These are phyloP conservation scores for Rhizopus arrhizus DNA, from an alignment of 371 early-diverging fungal species.

Conservation along the genomic window DNA sequence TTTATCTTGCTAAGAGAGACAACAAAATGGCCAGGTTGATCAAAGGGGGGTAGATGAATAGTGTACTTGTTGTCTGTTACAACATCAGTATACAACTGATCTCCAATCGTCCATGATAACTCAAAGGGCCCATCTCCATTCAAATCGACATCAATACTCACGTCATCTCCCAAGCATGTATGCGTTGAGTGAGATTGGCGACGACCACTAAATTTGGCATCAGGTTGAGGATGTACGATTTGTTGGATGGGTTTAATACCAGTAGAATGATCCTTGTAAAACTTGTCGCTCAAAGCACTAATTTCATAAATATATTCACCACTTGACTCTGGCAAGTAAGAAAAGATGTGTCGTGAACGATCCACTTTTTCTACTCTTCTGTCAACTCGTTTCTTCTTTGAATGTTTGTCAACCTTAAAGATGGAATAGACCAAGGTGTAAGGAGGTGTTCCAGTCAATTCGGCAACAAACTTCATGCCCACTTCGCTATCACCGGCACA, in stretches of 20 bases:
- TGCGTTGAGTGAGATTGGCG: constrained; percentile 21
- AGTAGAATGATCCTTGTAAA: constrained; percentile 44
- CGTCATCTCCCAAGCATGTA: constrained; percentile 47
- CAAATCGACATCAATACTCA: constrained; percentile 42
- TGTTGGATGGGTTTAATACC: constrained; percentile 38
- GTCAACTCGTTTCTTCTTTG: constrained; percentile 30
- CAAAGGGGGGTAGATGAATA: constrained; percentile 42
- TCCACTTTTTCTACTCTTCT: constrained; percentile 35
- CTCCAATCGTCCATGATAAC: constrained; percentile 39
- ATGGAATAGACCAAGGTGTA: constrained; percentile 45
- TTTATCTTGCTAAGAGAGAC: constrained; percentile 49
- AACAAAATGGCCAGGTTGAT: constrained; percentile 42
- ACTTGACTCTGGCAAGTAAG: constrained; percentile 43
- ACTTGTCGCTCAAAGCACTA: constrained; percentile 35
- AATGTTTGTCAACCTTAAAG: constrained; percentile 29
- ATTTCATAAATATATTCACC: constrained; percentile 54
- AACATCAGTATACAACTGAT: constrained; percentile 32
- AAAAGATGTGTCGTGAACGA: constrained; percentile 47
- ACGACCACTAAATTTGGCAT: constrained; percentile 42
- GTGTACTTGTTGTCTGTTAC: constrained; percentile 33
- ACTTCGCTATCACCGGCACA: constrained; percentile 49
- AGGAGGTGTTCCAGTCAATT: constrained; percentile 47
- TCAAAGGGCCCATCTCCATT: constrained; percentile 45
- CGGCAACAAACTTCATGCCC: constrained; percentile 51
- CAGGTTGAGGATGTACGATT: constrained; percentile 54